Evolutionary conservation across 805 yeast genomes (phyloP).

Genomic region (Saturnispora diversa): DNA sequence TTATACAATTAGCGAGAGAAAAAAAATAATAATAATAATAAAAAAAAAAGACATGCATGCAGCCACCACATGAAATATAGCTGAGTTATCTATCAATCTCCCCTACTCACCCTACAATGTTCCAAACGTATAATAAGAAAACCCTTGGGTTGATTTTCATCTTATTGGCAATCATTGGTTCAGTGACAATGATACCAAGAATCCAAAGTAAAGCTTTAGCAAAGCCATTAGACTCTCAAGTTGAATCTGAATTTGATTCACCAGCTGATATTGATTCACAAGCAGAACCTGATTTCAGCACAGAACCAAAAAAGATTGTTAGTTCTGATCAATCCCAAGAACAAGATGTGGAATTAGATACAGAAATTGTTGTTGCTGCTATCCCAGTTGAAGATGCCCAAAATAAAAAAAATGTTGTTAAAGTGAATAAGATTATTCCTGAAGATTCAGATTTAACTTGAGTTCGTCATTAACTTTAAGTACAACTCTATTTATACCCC

Average conservation of each 20-base stretch:
- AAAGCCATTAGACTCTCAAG: background rate
- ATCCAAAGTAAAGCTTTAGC: background rate
- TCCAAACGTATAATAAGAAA: background rate
- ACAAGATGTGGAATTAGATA: conserved; percentile 9
- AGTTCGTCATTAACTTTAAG: background rate
- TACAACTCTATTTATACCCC: background rate
- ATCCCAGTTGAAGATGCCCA: background rate
- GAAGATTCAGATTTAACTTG: background rate
- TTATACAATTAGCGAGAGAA: no score
- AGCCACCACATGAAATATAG: no score
- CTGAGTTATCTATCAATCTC: no score
- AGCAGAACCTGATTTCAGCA: background rate
- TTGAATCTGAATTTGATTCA: background rate
- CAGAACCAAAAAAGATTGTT: conserved; percentile 1
- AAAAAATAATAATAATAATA: no score
- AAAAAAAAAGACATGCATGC: no score
- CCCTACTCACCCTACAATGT: no score
- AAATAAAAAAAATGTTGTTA: background rate
- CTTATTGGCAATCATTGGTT: conserved; percentile 6
- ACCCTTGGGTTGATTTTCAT: background rate
- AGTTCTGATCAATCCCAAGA: conserved; percentile 3
- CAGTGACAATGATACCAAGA: conserved; percentile 13
- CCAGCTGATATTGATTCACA: background rate
- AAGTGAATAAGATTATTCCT: background rate
- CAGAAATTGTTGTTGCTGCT: conserved; percentile 7